Evolutionary conservation across 2,329 filamentous ascomycete genomes (phyloP).

Genomic region (Stemphylium lycopersici): DNA sequence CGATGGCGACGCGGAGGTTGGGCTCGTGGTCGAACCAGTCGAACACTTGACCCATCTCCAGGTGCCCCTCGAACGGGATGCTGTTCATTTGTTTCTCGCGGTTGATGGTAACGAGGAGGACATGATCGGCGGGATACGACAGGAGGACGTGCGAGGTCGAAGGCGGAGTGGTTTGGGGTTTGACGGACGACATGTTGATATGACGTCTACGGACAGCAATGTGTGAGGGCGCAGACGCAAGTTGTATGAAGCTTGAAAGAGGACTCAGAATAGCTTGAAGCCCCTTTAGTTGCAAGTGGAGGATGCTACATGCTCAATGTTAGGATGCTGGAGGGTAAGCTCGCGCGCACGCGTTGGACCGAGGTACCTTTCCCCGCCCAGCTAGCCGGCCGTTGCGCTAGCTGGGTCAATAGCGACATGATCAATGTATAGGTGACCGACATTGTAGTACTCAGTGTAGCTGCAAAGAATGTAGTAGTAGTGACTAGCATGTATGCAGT

Average conservation of each 20-base stretch:
- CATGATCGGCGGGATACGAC: conserved; percentile 54
- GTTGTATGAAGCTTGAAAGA: too few species aligned
- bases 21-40: conserved; percentile 62
- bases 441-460: too few species aligned
- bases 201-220: not conserved
- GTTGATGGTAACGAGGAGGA: conserved; percentile 61
- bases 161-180: conserved; percentile 39
- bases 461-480: too few species aligned
- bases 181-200: conserved; percentile 33
- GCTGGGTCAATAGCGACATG: not conserved
- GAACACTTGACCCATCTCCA: conserved; percentile 57
- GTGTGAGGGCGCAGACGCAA: not conserved
- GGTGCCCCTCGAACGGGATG: conserved; percentile 51
- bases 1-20: conserved; percentile 53
- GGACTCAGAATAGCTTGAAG: not conserved
- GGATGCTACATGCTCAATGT: conserved; percentile 14
- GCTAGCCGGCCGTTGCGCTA: conserved; percentile 1
- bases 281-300: not conserved
- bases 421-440: too few species aligned
- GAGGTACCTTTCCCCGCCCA: conserved; percentile 12
- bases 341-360: conserved; percentile 2
- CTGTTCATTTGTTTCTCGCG: conserved; percentile 58
- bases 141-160: conserved; percentile 47
- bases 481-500: too few species aligned
- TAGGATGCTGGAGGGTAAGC: not conserved